Percentiles rank a stretch among this genome's conserved stretches.
Conservation (phyloP, 2,329 filamentous ascomycete species). For the Elsinoe batatas region DNA sequence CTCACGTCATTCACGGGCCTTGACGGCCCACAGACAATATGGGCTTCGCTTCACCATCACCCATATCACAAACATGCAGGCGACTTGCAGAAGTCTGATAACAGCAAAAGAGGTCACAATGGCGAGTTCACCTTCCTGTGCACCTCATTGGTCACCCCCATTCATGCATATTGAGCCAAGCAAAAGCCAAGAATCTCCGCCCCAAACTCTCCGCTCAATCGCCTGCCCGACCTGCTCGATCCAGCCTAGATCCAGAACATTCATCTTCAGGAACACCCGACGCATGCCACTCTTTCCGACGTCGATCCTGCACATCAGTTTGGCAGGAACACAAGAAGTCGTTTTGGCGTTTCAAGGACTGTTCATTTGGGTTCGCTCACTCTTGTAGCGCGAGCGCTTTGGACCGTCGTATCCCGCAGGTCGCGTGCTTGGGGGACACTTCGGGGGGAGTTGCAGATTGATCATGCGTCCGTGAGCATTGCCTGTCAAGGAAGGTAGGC, state of each 20-base stretch:
- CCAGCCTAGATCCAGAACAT: background rate
- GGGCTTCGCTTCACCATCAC: background rate
- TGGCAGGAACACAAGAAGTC: background rate
- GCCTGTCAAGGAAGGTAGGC: conserved; percentile 5
- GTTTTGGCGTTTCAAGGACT: conserved; percentile 3
- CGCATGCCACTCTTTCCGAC: conserved; percentile 1
- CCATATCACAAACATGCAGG: background rate
- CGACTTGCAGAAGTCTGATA: conserved; percentile 4
- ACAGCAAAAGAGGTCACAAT: conserved; percentile 4
- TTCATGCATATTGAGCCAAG: background rate
- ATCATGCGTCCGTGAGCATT: conserved; percentile 1
- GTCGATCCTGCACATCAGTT: background rate
- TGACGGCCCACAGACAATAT: background rate
- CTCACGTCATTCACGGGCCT: conserved; percentile 4
- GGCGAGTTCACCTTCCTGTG: background rate
- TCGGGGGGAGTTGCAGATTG: background rate
- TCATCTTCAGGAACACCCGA: conserved; percentile 12
- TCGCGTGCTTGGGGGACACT: background rate
- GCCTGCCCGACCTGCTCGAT: conserved; percentile 3
- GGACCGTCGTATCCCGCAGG: conserved; percentile 4
- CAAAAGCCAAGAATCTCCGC: conserved; percentile 7
- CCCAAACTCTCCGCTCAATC: conserved; percentile 8
- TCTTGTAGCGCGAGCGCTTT: background rate
- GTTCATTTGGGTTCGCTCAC: background rate
- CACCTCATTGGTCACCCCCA: background rate